phyloP scores from a whole-genome alignment of 768 basidiomycete genomes.

The Agaricus sinodeliciosus region DNA sequence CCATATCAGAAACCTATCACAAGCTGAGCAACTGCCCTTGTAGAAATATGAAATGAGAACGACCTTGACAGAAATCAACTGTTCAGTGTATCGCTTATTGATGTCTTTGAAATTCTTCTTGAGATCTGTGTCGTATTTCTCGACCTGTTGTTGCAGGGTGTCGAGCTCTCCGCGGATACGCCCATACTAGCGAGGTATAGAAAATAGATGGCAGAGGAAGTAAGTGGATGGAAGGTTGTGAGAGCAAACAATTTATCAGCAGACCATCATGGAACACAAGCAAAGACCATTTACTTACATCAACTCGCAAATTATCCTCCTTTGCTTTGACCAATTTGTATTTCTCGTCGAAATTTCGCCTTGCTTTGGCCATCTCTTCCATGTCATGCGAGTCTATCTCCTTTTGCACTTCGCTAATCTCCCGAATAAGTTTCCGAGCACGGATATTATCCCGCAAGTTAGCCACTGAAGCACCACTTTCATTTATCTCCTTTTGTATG shows the following conservation, averaged over 20 bases:
- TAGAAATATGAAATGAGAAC: constrained; percentile 6
- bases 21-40: background rate
- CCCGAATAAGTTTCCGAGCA: constrained; percentile 57
- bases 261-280: background rate
- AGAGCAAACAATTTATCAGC: background rate
- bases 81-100: constrained; percentile 80
- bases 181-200: constrained; percentile 47
- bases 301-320: constrained; percentile 65
- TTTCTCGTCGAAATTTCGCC: constrained; percentile 77
- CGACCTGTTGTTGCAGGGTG: constrained; percentile 60
- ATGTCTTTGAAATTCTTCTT: constrained; percentile 78
- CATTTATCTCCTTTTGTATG: constrained; percentile 75
- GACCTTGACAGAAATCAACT: constrained; percentile 93
- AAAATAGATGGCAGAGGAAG: background rate
- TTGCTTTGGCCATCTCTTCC: constrained; percentile 79
- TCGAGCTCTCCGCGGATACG: constrained; percentile 79
- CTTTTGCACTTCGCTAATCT: constrained; percentile 59
- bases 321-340: constrained; percentile 66
- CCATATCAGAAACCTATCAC: constrained; percentile 90
- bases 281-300: constrained; percentile 34
- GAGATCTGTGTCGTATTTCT: constrained; percentile 61
- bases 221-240: background rate
- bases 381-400: constrained; percentile 76
- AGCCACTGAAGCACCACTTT: constrained; percentile 60
- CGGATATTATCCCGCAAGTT: constrained; percentile 82